phyloP scores from a whole-genome alignment of 208 protist genomes.

The Paratrypanosoma confusum region DNA sequence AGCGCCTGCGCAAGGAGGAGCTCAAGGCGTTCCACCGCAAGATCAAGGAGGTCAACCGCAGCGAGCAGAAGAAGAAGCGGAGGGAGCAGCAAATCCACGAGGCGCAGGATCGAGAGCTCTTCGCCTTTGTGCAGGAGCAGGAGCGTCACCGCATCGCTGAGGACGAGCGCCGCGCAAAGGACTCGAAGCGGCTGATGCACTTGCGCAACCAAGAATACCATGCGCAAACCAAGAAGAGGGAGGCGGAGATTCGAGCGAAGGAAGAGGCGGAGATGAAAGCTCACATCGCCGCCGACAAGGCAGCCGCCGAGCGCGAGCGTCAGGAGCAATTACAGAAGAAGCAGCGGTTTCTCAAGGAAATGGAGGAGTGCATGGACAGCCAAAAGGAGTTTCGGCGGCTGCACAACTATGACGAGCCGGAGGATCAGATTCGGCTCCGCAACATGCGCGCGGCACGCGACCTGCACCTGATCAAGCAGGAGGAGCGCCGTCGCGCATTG shows the following conservation, averaged over 20 bases:
- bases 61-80: slow-evolving; percentile 44
- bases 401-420: slow-evolving; percentile 79
- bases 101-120: slow-evolving; percentile 32
- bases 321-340: slow-evolving; percentile 34
- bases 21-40: slow-evolving; percentile 48
- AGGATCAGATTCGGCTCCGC: slow-evolving; percentile 38
- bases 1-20: slow-evolving; percentile 25
- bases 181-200: slow-evolving; percentile 39
- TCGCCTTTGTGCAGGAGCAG: slow-evolving; percentile 34
- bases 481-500: slow-evolving; percentile 33
- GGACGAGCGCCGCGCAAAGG: slow-evolving; percentile 48
- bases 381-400: slow-evolving; percentile 55
- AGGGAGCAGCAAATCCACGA: slow-evolving; percentile 18
- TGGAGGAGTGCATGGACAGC: slow-evolving; percentile 51
- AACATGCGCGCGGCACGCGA: slow-evolving; percentile 54
- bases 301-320: slow-evolving; percentile 38
- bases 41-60: slow-evolving; percentile 45
- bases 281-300: slow-evolving; percentile 44
- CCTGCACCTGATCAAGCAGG: slow-evolving; percentile 34
- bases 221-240: slow-evolving; percentile 17
- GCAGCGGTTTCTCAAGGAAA: slow-evolving; percentile 49
- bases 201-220: slow-evolving; percentile 61
- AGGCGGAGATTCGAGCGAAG: slow-evolving; percentile 18
- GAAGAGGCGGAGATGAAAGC: slow-evolving; percentile 36
- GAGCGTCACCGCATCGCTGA: slow-evolving; percentile 37